Evolutionary conservation across 495 filamentous ascomycete species (phyloP).

Genomic region (Aspergillus bertholletiae): DNA sequence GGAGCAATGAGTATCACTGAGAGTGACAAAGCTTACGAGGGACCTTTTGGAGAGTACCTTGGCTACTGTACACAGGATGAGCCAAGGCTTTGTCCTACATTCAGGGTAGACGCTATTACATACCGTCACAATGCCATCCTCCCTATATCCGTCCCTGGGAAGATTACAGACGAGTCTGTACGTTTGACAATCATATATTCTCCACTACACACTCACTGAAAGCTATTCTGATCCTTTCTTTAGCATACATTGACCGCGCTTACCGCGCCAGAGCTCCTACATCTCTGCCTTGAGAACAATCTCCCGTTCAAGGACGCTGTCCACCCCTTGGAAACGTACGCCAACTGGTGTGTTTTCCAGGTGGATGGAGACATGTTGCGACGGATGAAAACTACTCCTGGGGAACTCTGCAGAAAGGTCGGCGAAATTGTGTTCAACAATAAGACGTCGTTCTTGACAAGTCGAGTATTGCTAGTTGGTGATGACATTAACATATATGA

Average conservation of each 20-base stretch:
- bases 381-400: constrained; percentile 16
- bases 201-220: no score
- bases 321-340: constrained; percentile 24
- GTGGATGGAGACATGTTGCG: constrained; percentile 17
- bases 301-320: constrained; percentile 21
- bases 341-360: constrained; percentile 24
- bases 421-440: constrained; percentile 21
- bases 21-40: constrained; percentile 20
- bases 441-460: constrained; percentile 21
- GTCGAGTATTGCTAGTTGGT: constrained; percentile 23
- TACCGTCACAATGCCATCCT: constrained; percentile 25
- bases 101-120: constrained; percentile 28
- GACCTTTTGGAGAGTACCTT: constrained; percentile 27
- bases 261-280: constrained; percentile 22
- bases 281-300: constrained; percentile 19
- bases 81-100: constrained; percentile 12
- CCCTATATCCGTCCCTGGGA: constrained; percentile 21
- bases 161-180: constrained; percentile 23
- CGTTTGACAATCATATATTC: no score
- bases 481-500: constrained; percentile 26
- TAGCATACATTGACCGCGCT: constrained; percentile 22
- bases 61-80: constrained; percentile 23
- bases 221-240: no score
- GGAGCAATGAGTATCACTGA: constrained; percentile 26
- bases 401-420: constrained; percentile 15